phyloP scores from a whole-genome alignment of 805 yeast species.

The Zygoascus tannicola region DNA sequence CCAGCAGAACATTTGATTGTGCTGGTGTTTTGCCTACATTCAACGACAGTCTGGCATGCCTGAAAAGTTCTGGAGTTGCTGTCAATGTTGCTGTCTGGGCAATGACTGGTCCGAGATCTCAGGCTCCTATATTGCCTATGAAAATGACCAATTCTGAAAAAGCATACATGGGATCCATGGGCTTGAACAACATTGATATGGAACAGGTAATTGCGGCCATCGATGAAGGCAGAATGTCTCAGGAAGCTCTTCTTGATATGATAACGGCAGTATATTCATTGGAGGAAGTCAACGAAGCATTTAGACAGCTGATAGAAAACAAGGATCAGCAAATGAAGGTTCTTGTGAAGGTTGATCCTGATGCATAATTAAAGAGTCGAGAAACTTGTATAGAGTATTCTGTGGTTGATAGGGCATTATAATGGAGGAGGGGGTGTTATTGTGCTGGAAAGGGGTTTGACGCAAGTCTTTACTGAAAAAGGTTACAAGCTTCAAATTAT shows the following conservation, averaged over 20 bases:
- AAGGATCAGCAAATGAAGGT: constrained; percentile 50
- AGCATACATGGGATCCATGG: constrained; percentile 36
- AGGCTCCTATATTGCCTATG: constrained; percentile 20
- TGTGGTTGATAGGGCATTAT: too few species aligned
- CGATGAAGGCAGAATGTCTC: constrained; percentile 36
- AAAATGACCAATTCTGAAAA: constrained; percentile 7
- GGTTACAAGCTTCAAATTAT: too few species aligned
- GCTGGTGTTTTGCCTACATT: constrained; percentile 48
- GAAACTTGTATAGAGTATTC: too few species aligned
- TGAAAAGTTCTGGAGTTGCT: constrained; percentile 43
- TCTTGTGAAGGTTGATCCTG: constrained; percentile 19
- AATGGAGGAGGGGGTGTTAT: too few species aligned
- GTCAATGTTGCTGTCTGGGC: constrained; percentile 45
- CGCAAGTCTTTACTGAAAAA: too few species aligned
- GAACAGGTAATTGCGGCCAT: constrained; percentile 46
- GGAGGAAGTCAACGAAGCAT: constrained; percentile 45
- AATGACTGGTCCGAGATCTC: constrained; percentile 19
- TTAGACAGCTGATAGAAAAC: constrained; percentile 39
- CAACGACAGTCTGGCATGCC: constrained; percentile 39
- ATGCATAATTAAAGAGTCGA: too few species aligned
- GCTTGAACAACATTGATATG: constrained; percentile 49
- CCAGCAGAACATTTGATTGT: constrained; percentile 41
- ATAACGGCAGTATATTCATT: constrained; percentile 42
- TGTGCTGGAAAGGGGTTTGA: too few species aligned
- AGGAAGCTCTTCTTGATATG: constrained; percentile 37